These are phyloP conservation scores for Claviceps quebecensis DNA, from an alignment of 2,329 filamentous ascomycete genomes.

Conservation along the genomic window DNA sequence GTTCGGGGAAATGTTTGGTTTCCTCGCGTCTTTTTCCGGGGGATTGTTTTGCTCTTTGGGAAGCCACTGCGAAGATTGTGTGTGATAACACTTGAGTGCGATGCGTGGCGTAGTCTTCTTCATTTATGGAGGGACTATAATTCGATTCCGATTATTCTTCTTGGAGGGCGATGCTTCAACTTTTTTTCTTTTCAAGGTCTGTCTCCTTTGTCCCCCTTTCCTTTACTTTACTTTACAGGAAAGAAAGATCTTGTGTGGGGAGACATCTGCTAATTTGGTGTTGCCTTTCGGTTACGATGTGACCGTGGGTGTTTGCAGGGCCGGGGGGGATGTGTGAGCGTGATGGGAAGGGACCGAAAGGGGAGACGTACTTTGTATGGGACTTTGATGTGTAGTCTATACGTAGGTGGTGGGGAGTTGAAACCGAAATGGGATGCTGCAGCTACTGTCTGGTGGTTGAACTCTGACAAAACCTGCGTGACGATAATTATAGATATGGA, in stretches of 20 bases:
- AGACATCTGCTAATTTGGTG: conserved; percentile 4
- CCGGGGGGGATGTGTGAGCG: background rate
- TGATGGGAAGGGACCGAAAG: background rate
- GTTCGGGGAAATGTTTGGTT: background rate
- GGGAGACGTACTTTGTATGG: background rate
- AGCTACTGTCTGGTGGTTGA: too few species aligned
- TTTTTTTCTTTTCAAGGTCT: conserved; percentile 9
- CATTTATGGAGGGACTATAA: conserved; percentile 6
- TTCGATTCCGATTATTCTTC: conserved; percentile 15
- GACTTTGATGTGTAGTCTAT: background rate
- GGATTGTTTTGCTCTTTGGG: conserved; percentile 7
- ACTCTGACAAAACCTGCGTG: too few species aligned
- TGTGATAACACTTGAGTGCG: conserved; percentile 12
- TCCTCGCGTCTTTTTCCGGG: background rate
- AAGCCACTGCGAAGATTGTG: conserved; percentile 14
- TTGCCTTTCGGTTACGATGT: background rate
- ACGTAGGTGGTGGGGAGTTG: too few species aligned
- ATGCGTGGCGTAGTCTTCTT: conserved; percentile 11
- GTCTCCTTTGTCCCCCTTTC: background rate
- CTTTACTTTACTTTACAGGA: background rate
- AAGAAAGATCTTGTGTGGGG: background rate
- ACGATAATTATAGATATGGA: too few species aligned
- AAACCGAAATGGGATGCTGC: too few species aligned
- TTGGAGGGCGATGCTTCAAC: conserved; percentile 12
- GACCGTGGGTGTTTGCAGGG: background rate